phyloP scores from a whole-genome alignment of 139 green algal species.

The Spirogloea muscicola region DNA sequence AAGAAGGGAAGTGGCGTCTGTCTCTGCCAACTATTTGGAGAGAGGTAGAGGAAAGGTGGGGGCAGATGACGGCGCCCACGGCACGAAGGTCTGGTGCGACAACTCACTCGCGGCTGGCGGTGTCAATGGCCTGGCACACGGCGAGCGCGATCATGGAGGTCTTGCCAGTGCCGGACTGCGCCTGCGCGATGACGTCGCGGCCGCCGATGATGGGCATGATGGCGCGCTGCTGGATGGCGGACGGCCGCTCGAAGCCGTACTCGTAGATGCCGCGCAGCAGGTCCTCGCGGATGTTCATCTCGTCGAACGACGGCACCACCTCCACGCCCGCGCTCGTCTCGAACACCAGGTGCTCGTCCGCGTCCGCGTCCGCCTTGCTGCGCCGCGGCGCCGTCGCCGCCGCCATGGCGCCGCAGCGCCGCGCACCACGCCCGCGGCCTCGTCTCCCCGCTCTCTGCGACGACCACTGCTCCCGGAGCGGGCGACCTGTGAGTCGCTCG shows the following conservation, averaged over 20 bases:
- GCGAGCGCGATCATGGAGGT: constrained; percentile 90
- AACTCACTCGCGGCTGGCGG: constrained; percentile 61
- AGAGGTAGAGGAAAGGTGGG: too few relatives aligned
- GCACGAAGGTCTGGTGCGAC: not conserved
- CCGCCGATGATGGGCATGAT: constrained; percentile 85
- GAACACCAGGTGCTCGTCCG: constrained; percentile 42
- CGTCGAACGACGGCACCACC: constrained; percentile 79
- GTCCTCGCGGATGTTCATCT: constrained; percentile 88
- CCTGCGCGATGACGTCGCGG: constrained; percentile 91
- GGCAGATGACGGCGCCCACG: too few relatives aligned
- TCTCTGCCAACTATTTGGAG: too few relatives aligned
- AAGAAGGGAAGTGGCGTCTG: too few relatives aligned
- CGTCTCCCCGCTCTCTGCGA: too few relatives aligned
- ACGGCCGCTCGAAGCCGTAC: constrained; percentile 97
- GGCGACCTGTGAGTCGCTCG: too few relatives aligned
- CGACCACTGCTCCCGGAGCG: too few relatives aligned
- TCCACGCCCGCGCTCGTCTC: constrained; percentile 74
- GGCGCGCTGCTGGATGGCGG: constrained; percentile 96
- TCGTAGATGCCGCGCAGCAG: constrained; percentile 89
- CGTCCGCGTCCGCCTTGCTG: too few relatives aligned
- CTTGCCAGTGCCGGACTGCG: constrained; percentile 97
- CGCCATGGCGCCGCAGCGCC: too few relatives aligned
- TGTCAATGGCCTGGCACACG: constrained; percentile 86
- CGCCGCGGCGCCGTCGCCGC: too few relatives aligned
- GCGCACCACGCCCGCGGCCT: too few relatives aligned